Evolutionary conservation across 2,329 filamentous ascomycete genomes (phyloP), one percentile per base, ranked within the genome.

Genomic region (Nemania serpens): DNA sequence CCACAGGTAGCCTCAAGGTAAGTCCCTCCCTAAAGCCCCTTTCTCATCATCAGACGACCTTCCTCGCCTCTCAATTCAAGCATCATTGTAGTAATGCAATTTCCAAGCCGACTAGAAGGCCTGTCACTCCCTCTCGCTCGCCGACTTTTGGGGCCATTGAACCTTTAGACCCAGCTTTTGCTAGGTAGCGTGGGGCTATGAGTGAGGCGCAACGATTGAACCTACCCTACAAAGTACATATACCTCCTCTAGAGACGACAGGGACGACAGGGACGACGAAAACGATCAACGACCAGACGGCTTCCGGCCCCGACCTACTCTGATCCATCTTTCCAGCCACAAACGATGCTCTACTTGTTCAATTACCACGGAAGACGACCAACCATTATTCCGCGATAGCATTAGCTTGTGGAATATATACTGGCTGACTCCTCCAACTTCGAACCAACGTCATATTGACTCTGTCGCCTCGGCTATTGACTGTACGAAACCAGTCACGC

Each of bases 301-400:
- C 48, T 50, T 48, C 20, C n/a, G 17, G 45, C 37, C 47, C 47
- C 41, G 17, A 45, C 50, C 46, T 41, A 33, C 37, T 43, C 50
- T 43, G 34, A 51, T 48, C 58, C 46, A 52, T 45, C 37, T 39
- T 25, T 54, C 59, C 54, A 59, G 63, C 39, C 53, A 45, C 66
- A 59, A 62, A 72, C 69, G 62, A 73, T 73, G 71, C 56, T 52
- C 61, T 61, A 51, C 47, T 58, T 66, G 61, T 62, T 66, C 60
- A 37, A 59, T 60, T 48, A 55, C 63, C 63, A 69, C 53, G 64
- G 68, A 67, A 67, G 66, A 71, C 71, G 67, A 61, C 69, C 71
- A 56, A 71, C 70, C 62, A 73, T 73, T 58, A 72, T 73, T 55
- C 71, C 70, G 58, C 69, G 70, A 72, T 72, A 72, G 58, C 69